Evolutionary conservation across 129 eudicot species (phyloP), one percentile per base, ranked within the genome.

Genomic region (Cynara cardunculus): DNA sequence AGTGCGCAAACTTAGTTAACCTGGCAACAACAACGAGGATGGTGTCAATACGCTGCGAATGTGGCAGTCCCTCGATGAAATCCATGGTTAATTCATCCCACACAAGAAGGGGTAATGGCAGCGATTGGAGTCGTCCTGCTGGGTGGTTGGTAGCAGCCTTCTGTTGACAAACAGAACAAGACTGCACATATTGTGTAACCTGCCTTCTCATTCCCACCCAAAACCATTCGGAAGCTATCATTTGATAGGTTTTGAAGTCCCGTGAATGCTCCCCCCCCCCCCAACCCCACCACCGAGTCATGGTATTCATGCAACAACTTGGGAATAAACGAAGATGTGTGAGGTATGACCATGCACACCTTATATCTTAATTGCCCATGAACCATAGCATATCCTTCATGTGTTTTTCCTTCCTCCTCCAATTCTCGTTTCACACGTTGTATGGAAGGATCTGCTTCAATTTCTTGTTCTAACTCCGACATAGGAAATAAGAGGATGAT

Each of bases 181-280:
- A 4, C 5, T 12, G 56, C 0, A 77, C 73, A 65, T 65, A 31
- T 0, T 8, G 9, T 3, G 11, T 2, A 6, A 64, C 59, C 10
- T 62, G 14, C 27, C 27, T 77, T 61, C 27, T 77, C 74, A 77
- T 77, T 0, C 73, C 81, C 2, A 5, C 26, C 74, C 74, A 77
- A 18, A 13, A 77, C 73, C 81, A 77, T 6, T 65, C 73, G 1
- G 27, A 6, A 4, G 32, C n/a, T 0, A 77, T 0, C 0, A 30
- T 5, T 1, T 3, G 2, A 14, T 77, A 77, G 4, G 74, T 31
- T 19, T 64, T 62, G 0, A 18, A 3, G 3, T 78, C 74, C 1
- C 81, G 64, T 7, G 35, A 0, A 3, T 65, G 74, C 0, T 74
- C 81, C 12, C 32, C 74, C 0, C 81, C 81, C 12, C 32, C 74